phyloP scores from a whole-genome alignment of 1,139 yeast genomes.

The Pichia sp. region DNA sequence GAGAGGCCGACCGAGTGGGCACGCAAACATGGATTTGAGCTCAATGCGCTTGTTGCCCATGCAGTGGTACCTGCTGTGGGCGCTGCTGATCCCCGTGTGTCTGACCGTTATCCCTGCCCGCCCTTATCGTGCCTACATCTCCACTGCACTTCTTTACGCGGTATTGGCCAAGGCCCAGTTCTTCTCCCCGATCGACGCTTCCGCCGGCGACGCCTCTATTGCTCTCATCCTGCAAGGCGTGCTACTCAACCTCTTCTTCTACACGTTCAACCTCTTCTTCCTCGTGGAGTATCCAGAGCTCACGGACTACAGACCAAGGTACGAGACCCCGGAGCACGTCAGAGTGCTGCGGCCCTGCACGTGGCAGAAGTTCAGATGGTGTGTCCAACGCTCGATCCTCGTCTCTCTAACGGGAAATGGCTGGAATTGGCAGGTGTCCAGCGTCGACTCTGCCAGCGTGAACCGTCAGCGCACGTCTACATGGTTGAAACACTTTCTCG shows the following conservation, averaged over 20 bases:
- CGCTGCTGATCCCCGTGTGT: slow-evolving; percentile 2
- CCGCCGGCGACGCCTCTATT: slow-evolving; percentile 1
- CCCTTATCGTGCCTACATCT: slow-evolving; percentile 16
- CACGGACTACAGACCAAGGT: slow-evolving; percentile 13
- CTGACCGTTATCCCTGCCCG: slow-evolving; percentile 19
- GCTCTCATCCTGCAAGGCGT: slow-evolving; percentile 18
- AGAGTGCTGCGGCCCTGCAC: slow-evolving; percentile 6
- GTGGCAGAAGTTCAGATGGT: slow-evolving; percentile 17
- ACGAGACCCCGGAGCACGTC: slow-evolving; percentile 17
- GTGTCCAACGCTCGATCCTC: slow-evolving; percentile 11
- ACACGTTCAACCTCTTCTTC: slow-evolving; percentile 16
- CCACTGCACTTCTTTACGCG: slow-evolving; percentile 12
- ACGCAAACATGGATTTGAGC: slow-evolving; percentile 13
- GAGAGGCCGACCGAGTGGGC: no score
- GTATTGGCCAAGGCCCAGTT: slow-evolving; percentile 14
- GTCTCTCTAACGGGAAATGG: slow-evolving; percentile 18
- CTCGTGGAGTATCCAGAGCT: slow-evolving; percentile 21
- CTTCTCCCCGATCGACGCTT: slow-evolving; percentile 7
- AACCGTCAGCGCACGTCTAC: no score
- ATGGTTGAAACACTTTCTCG: slow-evolving; percentile 4
- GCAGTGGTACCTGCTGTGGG: slow-evolving; percentile 15
- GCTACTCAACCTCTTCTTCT: slow-evolving; percentile 14
- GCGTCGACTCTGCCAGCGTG: no score
- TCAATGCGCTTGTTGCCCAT: slow-evolving; percentile 4
- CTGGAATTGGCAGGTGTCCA: slow-evolving; percentile 20